Percentiles rank a stretch among this genome's conserved stretches.
Conservation (phyloP, 257 asterid genomes). For the Marsdenia floribunda region DNA sequence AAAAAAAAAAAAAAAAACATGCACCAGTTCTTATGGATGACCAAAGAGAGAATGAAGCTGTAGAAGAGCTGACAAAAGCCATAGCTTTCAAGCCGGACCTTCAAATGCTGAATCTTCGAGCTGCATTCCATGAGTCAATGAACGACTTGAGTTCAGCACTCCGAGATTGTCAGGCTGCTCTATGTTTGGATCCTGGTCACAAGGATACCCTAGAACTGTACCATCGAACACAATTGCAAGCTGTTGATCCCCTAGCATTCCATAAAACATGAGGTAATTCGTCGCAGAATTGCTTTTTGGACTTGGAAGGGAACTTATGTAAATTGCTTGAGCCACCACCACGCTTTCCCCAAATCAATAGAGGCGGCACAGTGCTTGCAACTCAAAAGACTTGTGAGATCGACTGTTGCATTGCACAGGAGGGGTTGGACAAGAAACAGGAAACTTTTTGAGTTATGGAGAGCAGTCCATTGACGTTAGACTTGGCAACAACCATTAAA, state of each 20-base stretch:
- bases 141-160: constrained; percentile 40
- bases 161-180: constrained; percentile 55
- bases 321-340: constrained; percentile 14
- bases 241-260: constrained; percentile 7
- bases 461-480: constrained; percentile 3
- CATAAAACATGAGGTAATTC: constrained; percentile 4
- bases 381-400: constrained; percentile 3
- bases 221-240: constrained; percentile 33
- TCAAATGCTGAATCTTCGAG: constrained; percentile 57
- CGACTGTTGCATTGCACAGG: constrained; percentile 4
- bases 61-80: constrained; percentile 48
- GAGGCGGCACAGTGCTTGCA: background rate
- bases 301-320: background rate
- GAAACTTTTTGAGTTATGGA: constrained; percentile 8
- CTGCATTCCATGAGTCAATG: constrained; percentile 59
- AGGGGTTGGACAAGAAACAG: constrained; percentile 8
- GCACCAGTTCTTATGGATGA: constrained; percentile 57
- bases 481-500: background rate
- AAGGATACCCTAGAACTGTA: constrained; percentile 54
- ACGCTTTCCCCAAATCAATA: background rate
- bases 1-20: constrained; percentile 14
- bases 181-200: constrained; percentile 55
- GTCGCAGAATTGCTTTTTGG: background rate
- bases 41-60: constrained; percentile 48
- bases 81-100: constrained; percentile 51